Evolutionary conservation across 228 moss, liverwort and hornwort species (phyloP), one percentile per base, ranked within the genome.

Genomic region (Sphagnum fallax): DNA sequence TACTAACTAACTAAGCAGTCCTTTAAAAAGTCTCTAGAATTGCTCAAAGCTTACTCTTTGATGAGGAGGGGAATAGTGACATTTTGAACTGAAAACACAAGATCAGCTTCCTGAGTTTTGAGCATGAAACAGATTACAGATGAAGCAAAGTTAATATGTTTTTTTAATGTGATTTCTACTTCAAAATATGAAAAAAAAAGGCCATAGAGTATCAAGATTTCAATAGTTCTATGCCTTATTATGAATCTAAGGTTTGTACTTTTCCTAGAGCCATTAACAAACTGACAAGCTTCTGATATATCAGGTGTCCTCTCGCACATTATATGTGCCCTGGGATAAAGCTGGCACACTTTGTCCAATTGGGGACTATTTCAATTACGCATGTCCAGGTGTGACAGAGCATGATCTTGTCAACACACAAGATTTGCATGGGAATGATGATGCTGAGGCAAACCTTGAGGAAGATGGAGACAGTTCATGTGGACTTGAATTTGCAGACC

Each of bases 261-360:
- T 16, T 53, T 8, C 5, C 53, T 16, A 6, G 10, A 1, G 61
- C 9, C 58, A 48, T 50, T 5, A 48, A 6, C 15, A 52, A 69
- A 7, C 47, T 70, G 52, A 32, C 47, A 53, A 32, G 32, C 32
- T 32, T 32, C 32, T 32, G 32, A 32, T 32, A 32, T 68, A 65
- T 74, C 82, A 91, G 93, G 85, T 98, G 48, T 92, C 94, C 16
- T 90, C 98, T 59, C 89, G 98, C 72, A 93, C 92, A 55, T 84
- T 98, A 57, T 89, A 84, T 75, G 81, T 94, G 63, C 90, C 87
- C 10, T 98, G 98, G 94, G 98, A 92, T 83, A 82, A 82, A 75
- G 98, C 93, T 73, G 94, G 98, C 69, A 92, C 98, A 14, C 74
- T 98, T 1, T 93, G 97, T 80, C 98, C 93, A 16, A 73, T 98